Evolutionary conservation across 495 filamentous ascomycete species (phyloP).

Genomic region (Aspergillus carlsbadensis): DNA sequence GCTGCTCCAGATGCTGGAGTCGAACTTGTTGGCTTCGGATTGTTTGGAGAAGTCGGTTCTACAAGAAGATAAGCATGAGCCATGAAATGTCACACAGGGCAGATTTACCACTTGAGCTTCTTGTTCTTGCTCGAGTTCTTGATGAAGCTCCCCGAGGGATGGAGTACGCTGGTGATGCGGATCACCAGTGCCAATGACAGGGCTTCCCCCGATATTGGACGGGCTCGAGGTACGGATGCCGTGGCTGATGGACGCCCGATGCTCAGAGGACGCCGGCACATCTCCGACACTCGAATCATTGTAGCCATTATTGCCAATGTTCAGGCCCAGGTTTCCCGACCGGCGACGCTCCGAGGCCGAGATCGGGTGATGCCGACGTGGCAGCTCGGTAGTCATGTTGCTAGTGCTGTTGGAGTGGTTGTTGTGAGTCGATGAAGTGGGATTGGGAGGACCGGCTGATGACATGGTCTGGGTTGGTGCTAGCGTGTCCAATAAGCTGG

Average conservation of each 20-base stretch:
- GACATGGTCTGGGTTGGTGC: constrained; percentile 9
- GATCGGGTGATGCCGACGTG: constrained; percentile 51
- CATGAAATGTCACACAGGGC: neutral
- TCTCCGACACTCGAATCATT: constrained; percentile 56
- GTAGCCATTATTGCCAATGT: constrained; percentile 43
- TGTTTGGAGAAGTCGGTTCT: constrained; percentile 87
- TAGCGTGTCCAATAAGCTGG: constrained; percentile 20
- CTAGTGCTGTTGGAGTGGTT: constrained; percentile 3
- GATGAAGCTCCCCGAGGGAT: constrained; percentile 91
- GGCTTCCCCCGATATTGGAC: constrained; percentile 55
- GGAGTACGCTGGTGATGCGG: constrained; percentile 69
- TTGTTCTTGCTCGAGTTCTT: constrained; percentile 92
- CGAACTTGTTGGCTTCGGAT: constrained; percentile 87
- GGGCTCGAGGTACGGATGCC: constrained; percentile 57
- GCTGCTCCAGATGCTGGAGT: constrained; percentile 62
- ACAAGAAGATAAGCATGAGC: neutral
- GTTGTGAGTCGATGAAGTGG: constrained; percentile 26
- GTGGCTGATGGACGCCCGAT: constrained; percentile 46
- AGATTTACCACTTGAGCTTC: constrained; percentile 80
- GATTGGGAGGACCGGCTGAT: constrained; percentile 21
- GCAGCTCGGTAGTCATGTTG: constrained; percentile 27
- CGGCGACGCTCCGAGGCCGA: constrained; percentile 49
- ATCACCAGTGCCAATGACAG: constrained; percentile 55
- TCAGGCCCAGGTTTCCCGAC: constrained; percentile 71
- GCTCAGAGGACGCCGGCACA: constrained; percentile 23